Conservation (phyloP, 1,139 yeast genomes). For the Scheffersomyces titani region DNA sequence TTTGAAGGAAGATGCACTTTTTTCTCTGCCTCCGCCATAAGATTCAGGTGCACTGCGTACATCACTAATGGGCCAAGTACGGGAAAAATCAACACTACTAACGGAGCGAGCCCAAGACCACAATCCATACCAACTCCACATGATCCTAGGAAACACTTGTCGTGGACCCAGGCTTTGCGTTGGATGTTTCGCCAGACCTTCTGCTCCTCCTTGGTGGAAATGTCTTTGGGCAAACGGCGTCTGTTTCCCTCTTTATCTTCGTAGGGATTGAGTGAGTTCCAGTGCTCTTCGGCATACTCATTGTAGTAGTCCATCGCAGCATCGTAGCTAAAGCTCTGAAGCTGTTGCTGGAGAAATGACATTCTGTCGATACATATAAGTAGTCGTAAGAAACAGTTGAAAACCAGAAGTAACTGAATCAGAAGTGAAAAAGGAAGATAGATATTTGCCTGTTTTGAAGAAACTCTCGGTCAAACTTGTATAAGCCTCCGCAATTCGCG, state of each 20-base stretch:
- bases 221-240: conserved; percentile 58
- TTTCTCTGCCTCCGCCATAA: conserved; percentile 58
- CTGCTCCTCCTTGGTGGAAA: conserved; percentile 58
- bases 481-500: background rate
- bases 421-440: background rate
- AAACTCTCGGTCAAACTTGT: background rate
- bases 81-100: conserved; percentile 65
- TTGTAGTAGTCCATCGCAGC: conserved; percentile 58
- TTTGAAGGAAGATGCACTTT: conserved; percentile 59
- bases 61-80: conserved; percentile 77
- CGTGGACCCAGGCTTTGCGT: conserved; percentile 81
- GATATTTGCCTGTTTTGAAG: background rate
- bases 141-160: conserved; percentile 76
- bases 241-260: conserved; percentile 59
- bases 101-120: conserved; percentile 76
- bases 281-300: conserved; percentile 60
- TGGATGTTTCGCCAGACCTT: conserved; percentile 74
- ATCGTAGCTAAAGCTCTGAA: conserved; percentile 41
- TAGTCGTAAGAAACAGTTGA: background rate
- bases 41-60: conserved; percentile 73
- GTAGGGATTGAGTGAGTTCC: conserved; percentile 66
- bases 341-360: background rate
- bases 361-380: background rate
- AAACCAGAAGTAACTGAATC: background rate
- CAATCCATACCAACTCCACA: conserved; percentile 69